Evolutionary conservation across 2,329 filamentous ascomycete genomes (phyloP), one percentile per base, ranked within the genome.

Genomic region (Aspergillus cejpii): DNA sequence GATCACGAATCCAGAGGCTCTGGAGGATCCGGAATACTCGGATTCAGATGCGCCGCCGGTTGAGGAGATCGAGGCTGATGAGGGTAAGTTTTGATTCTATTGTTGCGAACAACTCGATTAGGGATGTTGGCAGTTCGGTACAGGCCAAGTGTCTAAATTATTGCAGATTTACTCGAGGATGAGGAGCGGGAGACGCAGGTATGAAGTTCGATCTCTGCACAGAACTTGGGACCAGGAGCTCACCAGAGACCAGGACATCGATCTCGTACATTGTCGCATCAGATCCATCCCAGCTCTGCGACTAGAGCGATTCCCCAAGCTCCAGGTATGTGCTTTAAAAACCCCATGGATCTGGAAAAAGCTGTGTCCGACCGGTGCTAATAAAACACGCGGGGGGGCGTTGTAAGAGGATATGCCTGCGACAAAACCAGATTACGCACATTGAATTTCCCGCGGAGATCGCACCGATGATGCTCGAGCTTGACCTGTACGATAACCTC

Each of bases 401-500:
- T 27, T 28, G 33, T 26, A 56, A 80, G 72, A 76, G 85, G 59
- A 72, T 98, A 56, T 96, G 91, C 63, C 82, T 98, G 15, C 88
- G 92, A 39, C 91, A 98, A 65, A 98, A 98, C 66, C 79, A 80
- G 55, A 92, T 98, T 63, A 77, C 85, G 52, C 74, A 81, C 39
- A 86, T 97, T 64, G 81, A 88, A 23, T 82, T 91, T 6, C 81
- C 95, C 3, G 73, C 77, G 3, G 68, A 68, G 27, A 70, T 94
- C 42, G 81, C 80, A 26, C 63, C 72, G 2, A 87, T 81, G 1
- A 73, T 98, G 31, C 71, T 80, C 59, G 92, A 98, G 48, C 78
- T 98, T 40, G 92, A 98, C 59, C 78, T 98, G 48, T 98, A 98
- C 73, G 92, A 98, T 70, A 98, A 98, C 67, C 77, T 94, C 14